phyloP scores from a whole-genome alignment of 2,329 filamentous ascomycete species.

The Neospermospora avenae region DNA sequence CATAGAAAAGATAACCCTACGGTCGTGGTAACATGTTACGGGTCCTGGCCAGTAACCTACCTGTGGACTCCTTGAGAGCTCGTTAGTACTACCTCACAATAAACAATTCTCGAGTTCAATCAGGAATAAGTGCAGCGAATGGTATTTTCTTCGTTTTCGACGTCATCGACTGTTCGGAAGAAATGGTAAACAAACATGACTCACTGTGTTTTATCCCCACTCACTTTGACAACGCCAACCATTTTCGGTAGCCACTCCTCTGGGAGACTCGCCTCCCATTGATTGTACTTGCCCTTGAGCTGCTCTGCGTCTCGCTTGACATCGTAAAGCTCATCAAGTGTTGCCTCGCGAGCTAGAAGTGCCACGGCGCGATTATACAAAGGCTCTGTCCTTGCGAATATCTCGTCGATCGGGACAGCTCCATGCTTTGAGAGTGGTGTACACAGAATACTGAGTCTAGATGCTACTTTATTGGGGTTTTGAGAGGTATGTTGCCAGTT shows the following conservation, averaged over 20 bases:
- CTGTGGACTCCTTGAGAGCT: background rate
- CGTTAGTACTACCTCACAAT: background rate
- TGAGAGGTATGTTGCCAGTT: constrained; percentile 1
- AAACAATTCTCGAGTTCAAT: background rate
- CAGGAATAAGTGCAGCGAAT: background rate
- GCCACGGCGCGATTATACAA: background rate
- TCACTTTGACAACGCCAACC: background rate
- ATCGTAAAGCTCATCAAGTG: background rate
- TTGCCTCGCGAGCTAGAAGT: background rate
- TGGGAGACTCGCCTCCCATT: background rate
- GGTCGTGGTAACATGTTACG: background rate
- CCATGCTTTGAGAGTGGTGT: background rate
- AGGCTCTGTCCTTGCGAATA: background rate
- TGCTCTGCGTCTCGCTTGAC: background rate
- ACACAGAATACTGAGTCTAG: background rate
- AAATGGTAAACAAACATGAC: too few relatives aligned
- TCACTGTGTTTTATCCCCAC: background rate
- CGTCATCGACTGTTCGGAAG: too few relatives aligned
- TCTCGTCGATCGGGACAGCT: background rate
- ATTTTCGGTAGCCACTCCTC: background rate
- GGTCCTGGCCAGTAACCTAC: background rate
- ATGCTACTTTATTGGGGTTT: background rate
- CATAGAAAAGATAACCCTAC: background rate
- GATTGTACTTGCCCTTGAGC: background rate
- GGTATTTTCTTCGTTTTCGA: too few relatives aligned